Evolutionary conservation across 768 basidiomycete genomes (phyloP), one percentile per base, ranked within the genome.

Genomic region (Punctularia strigosozonata): DNA sequence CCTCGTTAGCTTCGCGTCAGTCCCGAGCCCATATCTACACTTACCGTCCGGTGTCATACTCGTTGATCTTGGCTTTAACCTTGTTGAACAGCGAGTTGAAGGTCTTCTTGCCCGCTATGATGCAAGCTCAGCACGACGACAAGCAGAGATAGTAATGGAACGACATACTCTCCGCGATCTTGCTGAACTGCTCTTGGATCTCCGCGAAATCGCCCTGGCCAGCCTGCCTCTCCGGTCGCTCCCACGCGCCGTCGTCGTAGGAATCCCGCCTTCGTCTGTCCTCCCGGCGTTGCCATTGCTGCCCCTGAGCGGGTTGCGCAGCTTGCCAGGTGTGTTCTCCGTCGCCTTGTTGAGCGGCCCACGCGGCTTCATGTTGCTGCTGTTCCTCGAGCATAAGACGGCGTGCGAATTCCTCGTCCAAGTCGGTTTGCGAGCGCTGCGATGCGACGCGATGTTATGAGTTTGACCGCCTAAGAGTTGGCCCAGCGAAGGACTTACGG

Each of bases 31-130:
- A n/a, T n/a, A n/a, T n/a, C n/a, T n/a, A n/a, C n/a, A 30, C 28
- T 10, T 30, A 30, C 40, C 55, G 14, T 34, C 69, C 64, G 57
- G 57, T 13, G 63, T 88, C 85, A 44, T 75, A 76, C 49, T 88
- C 87, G 50, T 82, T 79, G 42, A 88, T 75, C 69, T 88, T 89
- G 4, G 83, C 76, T 52, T 76, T 87, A 34, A 87, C 82, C 54
- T 81, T 88, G 24, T 74, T 75, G 28, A 88, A 66, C 20, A 89
- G 54, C 6, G 62, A 69, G 34, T 69, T 76, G 55, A 89, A 72
- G 0, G 85, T 88, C 59, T 77, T 82, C 62, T 83, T 87, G 3
- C 86, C 84, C 38, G 69, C 80, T 83, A 42, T 7, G 37, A 28
- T 28, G 26, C 8, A 28, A 8, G 15, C 26, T 28, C 26, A 28